phyloP scores from a whole-genome alignment of 495 filamentous ascomycete species.

The Penicillium cataractarum region DNA sequence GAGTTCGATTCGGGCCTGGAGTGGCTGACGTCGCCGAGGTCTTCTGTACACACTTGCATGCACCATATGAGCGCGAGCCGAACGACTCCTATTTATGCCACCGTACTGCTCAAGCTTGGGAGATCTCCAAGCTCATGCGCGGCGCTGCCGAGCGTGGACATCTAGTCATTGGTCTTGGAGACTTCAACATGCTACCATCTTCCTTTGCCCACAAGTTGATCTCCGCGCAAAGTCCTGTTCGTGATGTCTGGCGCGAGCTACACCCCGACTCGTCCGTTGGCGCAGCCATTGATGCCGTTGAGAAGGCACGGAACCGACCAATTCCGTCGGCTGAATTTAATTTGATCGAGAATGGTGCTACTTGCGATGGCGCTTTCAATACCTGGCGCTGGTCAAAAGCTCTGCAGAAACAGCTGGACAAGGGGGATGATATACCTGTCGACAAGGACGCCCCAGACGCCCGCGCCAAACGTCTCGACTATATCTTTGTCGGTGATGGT shows the following conservation, averaged over 20 bases:
- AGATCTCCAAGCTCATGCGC: slow-evolving; percentile 88
- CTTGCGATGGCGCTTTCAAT: slow-evolving; percentile 84
- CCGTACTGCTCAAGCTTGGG: slow-evolving; percentile 94
- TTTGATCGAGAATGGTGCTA: slow-evolving; percentile 76
- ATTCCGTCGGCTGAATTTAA: slow-evolving; percentile 77
- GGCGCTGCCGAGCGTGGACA: slow-evolving; percentile 83
- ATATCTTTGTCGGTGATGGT: slow-evolving; percentile 75
- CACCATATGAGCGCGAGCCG: slow-evolving; percentile 80
- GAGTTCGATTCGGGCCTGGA: slow-evolving; percentile 71
- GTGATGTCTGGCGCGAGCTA: slow-evolving; percentile 78
- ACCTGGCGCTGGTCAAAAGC: slow-evolving; percentile 88
- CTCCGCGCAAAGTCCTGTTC: slow-evolving; percentile 73
- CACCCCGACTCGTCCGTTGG: slow-evolving; percentile 82
- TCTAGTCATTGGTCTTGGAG: slow-evolving; percentile 81
- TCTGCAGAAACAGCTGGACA: slow-evolving; percentile 60
- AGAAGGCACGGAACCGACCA: slow-evolving; percentile 49
- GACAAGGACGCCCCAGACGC: slow-evolving; percentile 67
- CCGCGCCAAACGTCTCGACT: slow-evolving; percentile 86
- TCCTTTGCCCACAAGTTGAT: slow-evolving; percentile 88
- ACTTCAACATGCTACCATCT: slow-evolving; percentile 92
- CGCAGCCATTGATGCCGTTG: slow-evolving; percentile 63
- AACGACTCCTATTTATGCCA: slow-evolving; percentile 89
- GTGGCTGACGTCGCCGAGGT: slow-evolving; percentile 77
- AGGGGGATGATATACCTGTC: slow-evolving; percentile 58
- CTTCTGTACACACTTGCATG: slow-evolving; percentile 93